Evolutionary conservation across 345 rosid genomes (phyloP).

Genomic region (Litchi chinensis): DNA sequence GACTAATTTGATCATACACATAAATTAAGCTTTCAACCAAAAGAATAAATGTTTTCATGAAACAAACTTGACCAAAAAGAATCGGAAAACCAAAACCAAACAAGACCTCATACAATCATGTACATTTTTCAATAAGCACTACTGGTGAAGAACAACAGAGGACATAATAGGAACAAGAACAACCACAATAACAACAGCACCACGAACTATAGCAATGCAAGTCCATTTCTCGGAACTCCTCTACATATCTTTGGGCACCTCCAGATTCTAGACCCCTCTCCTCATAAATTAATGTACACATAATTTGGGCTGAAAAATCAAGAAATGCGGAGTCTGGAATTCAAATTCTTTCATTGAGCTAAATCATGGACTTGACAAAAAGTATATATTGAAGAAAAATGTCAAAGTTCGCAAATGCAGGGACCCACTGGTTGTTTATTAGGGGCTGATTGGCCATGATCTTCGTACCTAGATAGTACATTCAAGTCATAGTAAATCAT

Average conservation of each 20-base stretch:
- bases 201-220: slow-evolving; percentile 49
- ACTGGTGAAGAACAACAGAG: background rate
- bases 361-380: background rate
- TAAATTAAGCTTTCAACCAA: background rate
- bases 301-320: background rate
- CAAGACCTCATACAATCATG: background rate
- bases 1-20: background rate
- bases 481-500: background rate
- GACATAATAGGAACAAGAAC: slow-evolving; percentile 12
- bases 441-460: background rate
- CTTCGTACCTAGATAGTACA: background rate
- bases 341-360: background rate
- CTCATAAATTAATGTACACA: slow-evolving; percentile 35
- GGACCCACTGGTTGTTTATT: too few relatives aligned
- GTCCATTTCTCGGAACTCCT: slow-evolving; percentile 68
- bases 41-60: background rate
- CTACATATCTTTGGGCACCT: slow-evolving; percentile 54
- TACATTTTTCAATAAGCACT: background rate
- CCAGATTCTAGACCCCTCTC: slow-evolving; percentile 55
- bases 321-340: background rate
- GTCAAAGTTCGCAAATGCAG: background rate
- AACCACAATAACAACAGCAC: slow-evolving; percentile 23
- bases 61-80: background rate
- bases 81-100: background rate
- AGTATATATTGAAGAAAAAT: background rate